phyloP scores from a whole-genome alignment of 495 filamentous ascomycete genomes.

The Usnea hakonensis region DNA sequence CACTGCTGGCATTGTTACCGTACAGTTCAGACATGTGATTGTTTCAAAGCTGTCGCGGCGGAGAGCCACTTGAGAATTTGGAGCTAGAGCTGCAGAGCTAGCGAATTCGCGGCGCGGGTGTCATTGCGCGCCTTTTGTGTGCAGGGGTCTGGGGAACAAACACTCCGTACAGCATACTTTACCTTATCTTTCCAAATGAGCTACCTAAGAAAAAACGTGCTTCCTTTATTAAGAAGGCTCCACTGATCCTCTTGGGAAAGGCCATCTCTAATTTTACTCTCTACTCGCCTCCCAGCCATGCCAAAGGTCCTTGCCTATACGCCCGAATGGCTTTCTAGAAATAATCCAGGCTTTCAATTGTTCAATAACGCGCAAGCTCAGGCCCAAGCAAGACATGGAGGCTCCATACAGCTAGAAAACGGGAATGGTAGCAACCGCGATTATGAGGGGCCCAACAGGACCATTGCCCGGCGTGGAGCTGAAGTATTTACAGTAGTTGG shows the following conservation, averaged over 20 bases:
- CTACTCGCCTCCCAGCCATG: conserved; percentile 43
- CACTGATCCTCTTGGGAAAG: neutral
- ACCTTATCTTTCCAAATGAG: neutral
- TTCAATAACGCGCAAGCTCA: conserved; percentile 43
- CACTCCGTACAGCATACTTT: neutral
- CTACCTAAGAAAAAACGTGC: neutral
- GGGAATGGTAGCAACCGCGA: conserved; percentile 18
- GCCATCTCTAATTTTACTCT: neutral
- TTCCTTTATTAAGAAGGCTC: neutral
- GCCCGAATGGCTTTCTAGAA: conserved; percentile 72
- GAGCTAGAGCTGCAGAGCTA: conserved; percentile 9
- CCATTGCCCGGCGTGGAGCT: conserved; percentile 64
- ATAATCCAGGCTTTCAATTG: conserved; percentile 63
- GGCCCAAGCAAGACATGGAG: conserved; percentile 21
- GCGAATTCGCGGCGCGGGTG: conserved; percentile 9
- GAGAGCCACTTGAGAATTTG: neutral
- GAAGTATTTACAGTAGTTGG: conserved; percentile 79
- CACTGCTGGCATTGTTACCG: conserved; percentile 19
- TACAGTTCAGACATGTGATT: neutral
- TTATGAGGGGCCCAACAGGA: conserved; percentile 53
- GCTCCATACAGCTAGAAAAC: conserved; percentile 20
- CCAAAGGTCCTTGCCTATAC: conserved; percentile 73
- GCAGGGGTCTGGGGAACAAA: neutral
- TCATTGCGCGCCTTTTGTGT: conserved; percentile 8
- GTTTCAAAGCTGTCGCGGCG: neutral